Base-by-base conservation (phyloP, 2,329 filamentous ascomycete genomes). In the Ophiosphaerella korrae region DNA sequence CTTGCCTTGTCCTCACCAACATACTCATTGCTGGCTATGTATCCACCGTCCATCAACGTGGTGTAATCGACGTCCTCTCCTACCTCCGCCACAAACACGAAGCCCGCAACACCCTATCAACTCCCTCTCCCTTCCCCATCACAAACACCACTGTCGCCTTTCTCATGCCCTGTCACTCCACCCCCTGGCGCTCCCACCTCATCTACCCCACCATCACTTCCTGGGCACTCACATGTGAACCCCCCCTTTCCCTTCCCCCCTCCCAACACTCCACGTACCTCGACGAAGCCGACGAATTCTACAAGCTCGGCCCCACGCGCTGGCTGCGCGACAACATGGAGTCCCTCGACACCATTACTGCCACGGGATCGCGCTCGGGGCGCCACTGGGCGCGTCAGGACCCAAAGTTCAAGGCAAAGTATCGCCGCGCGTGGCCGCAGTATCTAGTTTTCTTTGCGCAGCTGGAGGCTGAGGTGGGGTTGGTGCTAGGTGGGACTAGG, bases 151-250 rank as follows among this genome's bases (percentile, higher is more conserved):
- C 82, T 3, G 78, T 87, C 31, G 88, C 88, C 16, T 97, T 97
- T 75, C 82, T 99, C 21, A 96, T 92, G 82, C 94, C 94, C 8
- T 99, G 94, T 76, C 94, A 99, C 78, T 90, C 89, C 59, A 97
- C 93, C 0, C 93, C 94, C 2, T 97, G 94, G 93, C 88, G 92
- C 64, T 92, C 88, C 13, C 89, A 95, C 67, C 82, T 97, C 34
- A 80, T 95, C 53, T 84, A 94, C 67, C 84, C 90, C 0, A 77
- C 79, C 26, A 85, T 97, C 45, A 77, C 84, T 50, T 92, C 91
- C 3, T 92, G 92, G 80, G 93, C 92, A 0, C 78, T 97, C 13
- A 88, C 89, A 5, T 99, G 94, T 73, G 92, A 97, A 62, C 94
- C 94, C 1, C 94, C 94, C 0, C 76, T 99, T 11, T 77, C 87